Evolutionary conservation across 305 asterid species (phyloP), one percentile per base, ranked within the genome.

Genomic region (Rubia tinctorum): DNA sequence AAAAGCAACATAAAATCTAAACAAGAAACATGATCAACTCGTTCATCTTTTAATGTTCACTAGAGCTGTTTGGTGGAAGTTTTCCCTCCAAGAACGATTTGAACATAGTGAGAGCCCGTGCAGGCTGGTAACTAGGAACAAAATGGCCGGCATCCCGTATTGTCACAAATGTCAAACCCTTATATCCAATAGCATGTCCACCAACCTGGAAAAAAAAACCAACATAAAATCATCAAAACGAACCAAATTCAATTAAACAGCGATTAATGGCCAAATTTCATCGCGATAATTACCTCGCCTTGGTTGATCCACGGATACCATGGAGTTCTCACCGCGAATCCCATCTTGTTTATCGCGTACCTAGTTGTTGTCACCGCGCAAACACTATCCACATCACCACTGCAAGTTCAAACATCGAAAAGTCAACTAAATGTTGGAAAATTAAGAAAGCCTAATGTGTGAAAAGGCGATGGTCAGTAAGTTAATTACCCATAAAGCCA

Each of bases 41-140:
- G 49, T 44, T 44, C 5, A 7, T 44, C 13, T 44, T 44, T 44
- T 30, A 7, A 7, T 44, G 1, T 8, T 43, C 67, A 5, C 23
- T 56, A 18, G 10, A 45, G 7, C 67, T 39, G 0, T 53, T 10
- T 20, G 86, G 82, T 55, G 86, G 94, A 27, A 87, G 88, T 61
- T 76, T 81, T 45, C 91, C 94, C 0, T 68, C 47, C 11, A 90
- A 49, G 74, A 88, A 88, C 43, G 91, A 86, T 0, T 82, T 51
- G 71, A 87, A 81, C 71, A 87, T 14, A 47, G 79, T 11, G 2
- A 90, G 80, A 0, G 91, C 92, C 0, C 87, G 86, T 10, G 76
- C 80, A 0, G 91, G 94, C 71, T 88, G 92, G 84, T 90, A 81
- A 45, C 96, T 88, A 3, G 96, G 94, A 22, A 88, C 96, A 30